These are phyloP conservation scores for Rosa multiflora DNA, from an alignment of 306 rosid species.

Conservation along the genomic window DNA sequence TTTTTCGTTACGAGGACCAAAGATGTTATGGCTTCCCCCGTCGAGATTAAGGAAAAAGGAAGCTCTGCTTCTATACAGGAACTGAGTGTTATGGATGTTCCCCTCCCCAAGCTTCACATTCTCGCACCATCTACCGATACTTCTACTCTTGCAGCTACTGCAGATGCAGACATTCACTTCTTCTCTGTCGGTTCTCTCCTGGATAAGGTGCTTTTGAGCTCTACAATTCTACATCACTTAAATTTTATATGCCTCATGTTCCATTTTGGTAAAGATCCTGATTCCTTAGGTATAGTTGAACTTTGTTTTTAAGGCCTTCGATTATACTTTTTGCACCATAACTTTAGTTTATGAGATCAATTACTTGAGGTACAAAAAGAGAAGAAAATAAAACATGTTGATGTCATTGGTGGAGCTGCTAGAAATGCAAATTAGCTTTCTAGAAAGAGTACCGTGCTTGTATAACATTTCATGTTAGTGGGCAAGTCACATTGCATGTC, in stretches of 20 bases:
- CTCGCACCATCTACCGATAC: slow-evolving; percentile 65
- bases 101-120: slow-evolving; percentile 55
- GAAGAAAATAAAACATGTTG: background rate
- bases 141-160: slow-evolving; percentile 58
- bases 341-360: background rate
- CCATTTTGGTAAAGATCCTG: too few relatives aligned
- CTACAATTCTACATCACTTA: background rate
- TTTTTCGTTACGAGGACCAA: slow-evolving; percentile 64
- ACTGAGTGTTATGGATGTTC: slow-evolving; percentile 56
- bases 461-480: background rate
- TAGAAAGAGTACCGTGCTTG: background rate
- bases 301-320: background rate
- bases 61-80: slow-evolving; percentile 51
- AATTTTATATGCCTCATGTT: background rate
- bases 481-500: too few relatives aligned
- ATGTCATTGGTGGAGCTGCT: background rate
- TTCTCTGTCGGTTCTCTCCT: slow-evolving; percentile 50
- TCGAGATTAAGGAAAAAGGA: slow-evolving; percentile 51
- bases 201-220: slow-evolving; percentile 38
- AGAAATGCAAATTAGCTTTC: background rate
- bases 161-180: slow-evolving; percentile 41
- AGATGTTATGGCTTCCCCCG: slow-evolving; percentile 64
- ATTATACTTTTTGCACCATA: background rate
- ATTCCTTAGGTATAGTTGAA: too few relatives aligned
- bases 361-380: background rate